Conservation (phyloP, 2,329 filamentous ascomycete genomes). For the Aspergillus unguis region DNA sequence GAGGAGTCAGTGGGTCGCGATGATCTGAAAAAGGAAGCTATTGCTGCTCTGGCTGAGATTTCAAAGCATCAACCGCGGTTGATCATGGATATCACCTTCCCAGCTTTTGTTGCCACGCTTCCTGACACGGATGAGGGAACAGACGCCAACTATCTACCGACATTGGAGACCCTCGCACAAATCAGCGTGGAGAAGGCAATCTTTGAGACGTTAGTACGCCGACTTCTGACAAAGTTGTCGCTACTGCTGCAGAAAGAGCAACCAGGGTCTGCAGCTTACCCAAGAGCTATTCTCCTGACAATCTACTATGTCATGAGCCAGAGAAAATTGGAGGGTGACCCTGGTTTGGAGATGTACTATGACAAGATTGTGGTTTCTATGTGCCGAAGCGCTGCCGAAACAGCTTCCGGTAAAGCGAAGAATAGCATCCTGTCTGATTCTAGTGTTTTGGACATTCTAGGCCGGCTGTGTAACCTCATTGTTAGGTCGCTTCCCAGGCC, state of each 20-base stretch:
- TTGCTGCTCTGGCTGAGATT: slow-evolving; percentile 57
- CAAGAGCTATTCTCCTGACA: slow-evolving; percentile 59
- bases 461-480: slow-evolving; percentile 59
- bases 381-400: slow-evolving; percentile 38
- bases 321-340: slow-evolving; percentile 44
- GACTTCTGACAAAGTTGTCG: slow-evolving; percentile 62
- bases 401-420: slow-evolving; percentile 31
- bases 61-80: slow-evolving; percentile 60
- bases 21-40: slow-evolving; percentile 57
- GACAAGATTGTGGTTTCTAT: slow-evolving; percentile 51
- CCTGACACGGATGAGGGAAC: slow-evolving; percentile 55
- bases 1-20: slow-evolving; percentile 56
- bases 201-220: slow-evolving; percentile 61
- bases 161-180: slow-evolving; percentile 62
- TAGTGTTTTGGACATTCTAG: slow-evolving; percentile 57
- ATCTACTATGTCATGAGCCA: slow-evolving; percentile 60
- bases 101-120: slow-evolving; percentile 62
- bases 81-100: slow-evolving; percentile 63
- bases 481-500: slow-evolving; percentile 53
- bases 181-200: slow-evolving; percentile 61
- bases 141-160: slow-evolving; percentile 49
- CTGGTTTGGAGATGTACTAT: slow-evolving; percentile 46
- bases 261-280: slow-evolving; percentile 49
- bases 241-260: slow-evolving; percentile 52
- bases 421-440: slow-evolving; percentile 49